phyloP scores from a whole-genome alignment of 2,329 filamentous ascomycete species.

The Beauveria pseudobassiana region DNA sequence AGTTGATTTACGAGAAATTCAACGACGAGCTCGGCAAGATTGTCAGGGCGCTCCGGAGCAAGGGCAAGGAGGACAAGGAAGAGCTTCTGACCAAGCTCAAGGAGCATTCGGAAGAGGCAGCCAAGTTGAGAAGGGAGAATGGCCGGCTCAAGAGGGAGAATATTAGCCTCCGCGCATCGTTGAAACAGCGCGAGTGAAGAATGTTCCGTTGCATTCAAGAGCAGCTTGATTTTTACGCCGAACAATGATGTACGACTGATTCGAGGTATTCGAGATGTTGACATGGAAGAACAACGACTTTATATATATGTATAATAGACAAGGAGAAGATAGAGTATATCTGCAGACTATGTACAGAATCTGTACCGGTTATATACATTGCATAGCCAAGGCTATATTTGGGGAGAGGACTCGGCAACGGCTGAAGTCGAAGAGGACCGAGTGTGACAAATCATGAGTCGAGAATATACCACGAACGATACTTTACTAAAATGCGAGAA shows the following conservation, averaged over 20 bases:
- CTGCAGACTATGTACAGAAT: background rate
- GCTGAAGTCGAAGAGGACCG: no score
- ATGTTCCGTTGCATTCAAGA: background rate
- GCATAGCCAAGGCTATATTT: no score
- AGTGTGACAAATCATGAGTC: no score
- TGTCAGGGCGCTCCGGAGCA: slow-evolving; percentile 63
- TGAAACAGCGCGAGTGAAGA: slow-evolving; percentile 35
- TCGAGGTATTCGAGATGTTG: background rate
- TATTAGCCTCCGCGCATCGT: slow-evolving; percentile 54
- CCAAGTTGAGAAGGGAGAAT: slow-evolving; percentile 77
- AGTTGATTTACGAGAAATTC: slow-evolving; percentile 84
- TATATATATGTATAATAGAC: slow-evolving; percentile 8
- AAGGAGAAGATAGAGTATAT: background rate
- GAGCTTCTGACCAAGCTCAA: slow-evolving; percentile 65
- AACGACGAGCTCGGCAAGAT: slow-evolving; percentile 86
- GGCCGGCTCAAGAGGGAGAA: slow-evolving; percentile 75
- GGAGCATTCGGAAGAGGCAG: slow-evolving; percentile 70
- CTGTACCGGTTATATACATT: background rate
- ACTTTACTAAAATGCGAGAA: no score
- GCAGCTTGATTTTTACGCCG: slow-evolving; percentile 14
- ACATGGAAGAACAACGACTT: background rate
- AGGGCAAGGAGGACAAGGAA: slow-evolving; percentile 69
- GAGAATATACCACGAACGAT: no score
- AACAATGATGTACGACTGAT: slow-evolving; percentile 12
- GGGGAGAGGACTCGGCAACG: no score